phyloP scores from a whole-genome alignment of 2,329 filamentous ascomycete species.

The Xylaria sp. region DNA sequence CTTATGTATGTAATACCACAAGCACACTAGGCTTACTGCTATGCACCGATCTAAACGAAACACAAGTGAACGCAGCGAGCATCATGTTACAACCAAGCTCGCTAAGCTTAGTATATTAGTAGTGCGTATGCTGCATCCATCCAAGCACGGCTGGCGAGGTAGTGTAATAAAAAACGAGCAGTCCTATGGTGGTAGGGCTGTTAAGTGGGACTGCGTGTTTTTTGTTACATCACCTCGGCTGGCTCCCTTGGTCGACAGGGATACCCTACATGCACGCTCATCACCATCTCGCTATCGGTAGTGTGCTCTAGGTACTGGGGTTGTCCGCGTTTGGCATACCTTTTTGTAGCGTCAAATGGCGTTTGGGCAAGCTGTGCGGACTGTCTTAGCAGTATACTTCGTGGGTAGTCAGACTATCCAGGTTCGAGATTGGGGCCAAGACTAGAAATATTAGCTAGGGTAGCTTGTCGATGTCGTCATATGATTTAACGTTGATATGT shows the following conservation, averaged over 20 bases:
- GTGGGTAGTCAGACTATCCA: background rate
- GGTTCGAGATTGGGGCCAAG: background rate
- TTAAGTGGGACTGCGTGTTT: too few species aligned
- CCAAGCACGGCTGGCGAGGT: too few species aligned
- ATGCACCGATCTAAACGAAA: background rate
- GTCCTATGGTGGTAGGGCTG: too few species aligned
- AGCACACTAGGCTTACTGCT: background rate
- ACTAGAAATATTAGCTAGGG: background rate
- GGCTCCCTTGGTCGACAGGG: constrained; percentile 4
- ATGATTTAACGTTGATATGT: background rate
- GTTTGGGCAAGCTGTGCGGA: background rate
- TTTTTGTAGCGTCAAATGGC: background rate
- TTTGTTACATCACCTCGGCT: too few species aligned
- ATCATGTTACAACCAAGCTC: background rate
- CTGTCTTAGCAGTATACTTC: background rate
- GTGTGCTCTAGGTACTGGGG: too few species aligned
- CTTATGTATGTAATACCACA: background rate
- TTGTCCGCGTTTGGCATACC: background rate
- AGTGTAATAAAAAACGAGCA: too few species aligned
- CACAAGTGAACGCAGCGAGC: constrained; percentile 3
- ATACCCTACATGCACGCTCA: constrained; percentile 14
- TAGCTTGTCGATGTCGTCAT: constrained; percentile 9
- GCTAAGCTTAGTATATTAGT: background rate
- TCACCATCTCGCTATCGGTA: background rate
- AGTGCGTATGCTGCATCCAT: background rate